Evolutionary conservation across 352 stramenopile genomes (phyloP).

Genomic region (Phytophthora multivora): DNA sequence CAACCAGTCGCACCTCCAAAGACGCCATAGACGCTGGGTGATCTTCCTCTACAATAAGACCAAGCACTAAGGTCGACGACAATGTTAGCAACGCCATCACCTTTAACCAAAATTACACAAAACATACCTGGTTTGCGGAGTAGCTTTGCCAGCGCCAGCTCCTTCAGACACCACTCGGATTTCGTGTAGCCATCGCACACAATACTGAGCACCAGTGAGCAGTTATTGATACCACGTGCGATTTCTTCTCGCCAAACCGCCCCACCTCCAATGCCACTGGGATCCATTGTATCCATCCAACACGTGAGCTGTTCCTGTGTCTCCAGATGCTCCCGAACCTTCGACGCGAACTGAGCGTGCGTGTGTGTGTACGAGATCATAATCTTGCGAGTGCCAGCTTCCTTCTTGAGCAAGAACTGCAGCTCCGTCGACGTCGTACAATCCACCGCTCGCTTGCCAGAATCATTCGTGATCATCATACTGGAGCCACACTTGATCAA

Average conservation of each 20-base stretch:
- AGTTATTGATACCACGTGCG: slow-evolving; percentile 75
- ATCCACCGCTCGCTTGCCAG: slow-evolving; percentile 72
- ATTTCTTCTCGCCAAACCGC: slow-evolving; percentile 85
- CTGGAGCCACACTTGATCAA: slow-evolving; percentile 76
- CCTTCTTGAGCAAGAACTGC: slow-evolving; percentile 79
- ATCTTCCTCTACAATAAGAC: slow-evolving; percentile 59
- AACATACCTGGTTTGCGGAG: slow-evolving; percentile 65
- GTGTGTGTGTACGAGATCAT: slow-evolving; percentile 88
- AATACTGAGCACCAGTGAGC: slow-evolving; percentile 72
- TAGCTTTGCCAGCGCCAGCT: slow-evolving; percentile 77
- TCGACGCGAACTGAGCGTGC: slow-evolving; percentile 63
- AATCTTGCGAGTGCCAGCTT: slow-evolving; percentile 71
- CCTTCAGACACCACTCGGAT: slow-evolving; percentile 84
- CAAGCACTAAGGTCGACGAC: slow-evolving; percentile 36
- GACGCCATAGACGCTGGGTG: slow-evolving; percentile 38
- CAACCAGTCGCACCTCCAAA: slow-evolving; percentile 21
- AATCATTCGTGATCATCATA: slow-evolving; percentile 69
- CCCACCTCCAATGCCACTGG: slow-evolving; percentile 73
- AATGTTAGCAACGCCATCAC: slow-evolving; percentile 1
- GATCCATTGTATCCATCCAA: slow-evolving; percentile 88
- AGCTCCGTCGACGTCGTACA: slow-evolving; percentile 81
- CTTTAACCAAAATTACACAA: slow-evolving; percentile 12
- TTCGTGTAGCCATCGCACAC: slow-evolving; percentile 74
- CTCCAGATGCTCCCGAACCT: slow-evolving; percentile 69
- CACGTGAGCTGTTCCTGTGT: slow-evolving; percentile 63